phyloP scores from a whole-genome alignment of 257 asterid genomes.

The Przewalskia tangutica region DNA sequence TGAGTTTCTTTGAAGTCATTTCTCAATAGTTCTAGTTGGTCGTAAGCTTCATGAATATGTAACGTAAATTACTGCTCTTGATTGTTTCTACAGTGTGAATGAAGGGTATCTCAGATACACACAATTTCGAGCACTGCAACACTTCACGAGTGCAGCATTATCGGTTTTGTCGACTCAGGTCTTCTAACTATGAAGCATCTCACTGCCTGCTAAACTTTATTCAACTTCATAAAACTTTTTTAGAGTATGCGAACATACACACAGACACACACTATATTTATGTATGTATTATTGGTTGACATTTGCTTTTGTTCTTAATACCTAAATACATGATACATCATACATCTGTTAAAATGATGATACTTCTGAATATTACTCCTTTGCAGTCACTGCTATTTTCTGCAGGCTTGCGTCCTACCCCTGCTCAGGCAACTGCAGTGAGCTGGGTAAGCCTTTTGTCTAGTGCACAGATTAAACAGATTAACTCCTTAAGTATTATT shows the following conservation, averaged over 20 bases:
- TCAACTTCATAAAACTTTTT: neutral
- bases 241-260: neutral
- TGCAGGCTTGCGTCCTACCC: constrained; percentile 98
- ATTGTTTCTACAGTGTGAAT: constrained; percentile 59
- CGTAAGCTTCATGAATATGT: neutral
- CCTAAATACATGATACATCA: neutral
- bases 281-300: neutral
- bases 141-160: constrained; percentile 84
- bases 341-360: constrained; percentile 8
- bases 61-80: neutral
- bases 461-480: constrained; percentile 5
- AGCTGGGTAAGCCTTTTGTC: constrained; percentile 65
- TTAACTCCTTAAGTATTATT: neutral
- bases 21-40: neutral
- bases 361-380: constrained; percentile 38
- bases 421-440: constrained; percentile 98
- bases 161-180: constrained; percentile 98
- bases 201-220: neutral
- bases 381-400: constrained; percentile 91
- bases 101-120: constrained; percentile 97
- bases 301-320: neutral
- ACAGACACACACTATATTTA: neutral
- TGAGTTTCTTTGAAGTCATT: neutral
- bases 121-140: constrained; percentile 89
- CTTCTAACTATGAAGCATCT: constrained; percentile 17